Base-by-base conservation (phyloP, 345 rosid species). In the Mangifera indica region DNA sequence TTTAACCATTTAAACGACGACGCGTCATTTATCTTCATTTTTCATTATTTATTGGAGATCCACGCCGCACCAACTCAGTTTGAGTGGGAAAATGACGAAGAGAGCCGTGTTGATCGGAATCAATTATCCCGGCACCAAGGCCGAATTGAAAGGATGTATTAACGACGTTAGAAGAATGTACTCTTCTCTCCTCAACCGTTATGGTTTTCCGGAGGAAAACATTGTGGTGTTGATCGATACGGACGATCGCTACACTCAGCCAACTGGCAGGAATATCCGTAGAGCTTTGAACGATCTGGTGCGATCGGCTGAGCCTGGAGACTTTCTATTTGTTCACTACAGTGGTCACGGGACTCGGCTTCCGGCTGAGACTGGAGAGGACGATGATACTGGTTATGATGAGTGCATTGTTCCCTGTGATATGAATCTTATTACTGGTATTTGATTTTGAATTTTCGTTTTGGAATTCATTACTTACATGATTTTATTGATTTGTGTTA, bases 271-370 rank as follows among this genome's bases (percentile, higher is more conserved):
- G 69, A 94, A 92, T 73, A 84, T 94, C 37, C 81, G 96, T 53
- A 59, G 22, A 24, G 91, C 93, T 18, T 72, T 94, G 55, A 40
- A 29, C 52, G 59, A 83, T 54, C 91, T 94, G n/a, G 73, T 89
- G 29, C 68, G 80, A 22, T 87, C 97, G 3, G 95, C 97, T 2
- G 67, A 76, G 71, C 75, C 86, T 0, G 91, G 89, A 0, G 98
- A 94, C 66, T 66, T 82, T 44, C 84, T 92, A 18, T 86, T 90
- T 40, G 91, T 92, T 9, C 98, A 94, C 74, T 94, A 90, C 79
- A 94, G 98, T 69, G 98, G 98, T 32, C 98, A 94, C 15, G 98
- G 98, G 44, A 94, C 98, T n/a, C 88, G 99, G 80, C 87, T 94
- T 24, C 99, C 99, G 0, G 95, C 97, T 7, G 98, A 94, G 86